Evolutionary conservation across 83 land plant species (phyloP), one percentile per base, ranked within the genome.

Genomic region (Diphasiastrum complanatum): DNA sequence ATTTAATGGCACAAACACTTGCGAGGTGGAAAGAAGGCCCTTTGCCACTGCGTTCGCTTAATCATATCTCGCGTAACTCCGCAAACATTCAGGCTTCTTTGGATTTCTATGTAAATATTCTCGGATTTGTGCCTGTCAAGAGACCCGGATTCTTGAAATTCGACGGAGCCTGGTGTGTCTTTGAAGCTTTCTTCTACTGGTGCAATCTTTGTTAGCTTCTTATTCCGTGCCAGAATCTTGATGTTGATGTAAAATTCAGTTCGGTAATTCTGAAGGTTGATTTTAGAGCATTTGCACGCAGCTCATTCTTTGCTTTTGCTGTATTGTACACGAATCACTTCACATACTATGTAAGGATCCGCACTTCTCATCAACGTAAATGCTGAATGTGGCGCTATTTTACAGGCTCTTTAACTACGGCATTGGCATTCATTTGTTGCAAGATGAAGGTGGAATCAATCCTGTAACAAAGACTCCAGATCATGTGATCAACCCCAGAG

Each of bases 351-450:
- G 18, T 8, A 5, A 14, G 45, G 24, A 1, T 20, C 16, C 27
- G 28, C 37, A 37, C 3, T 37, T 36, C n/a, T n/a, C n/a, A n/a
- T n/a, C n/a, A n/a, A n/a, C n/a, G n/a, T n/a, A n/a, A n/a, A n/a
- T n/a, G n/a, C n/a, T n/a, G n/a, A n/a, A n/a, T n/a, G n/a, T n/a
- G n/a, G n/a, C n/a, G n/a, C n/a, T n/a, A n/a, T 16, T 26, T 8
- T 65, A 59, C 51, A 81, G 85, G 85, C 53, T 88, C 27, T 86
- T 82, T 74, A 88, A 85, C 67, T 85, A 85, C 48, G 95, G 95
- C 11, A 54, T 88, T 12, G 86, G 95, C 24, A 77, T 88, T 36
- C 95, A 88, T 64, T 51, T 88, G 47, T 56, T 85, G 60, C 82
- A 88, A 45, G 41, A 52, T 33, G 38, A 37, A 78, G 25, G 77